These are phyloP conservation scores for Flaveria trinervia DNA, from an alignment of 129 eudicot species.

Conservation along the genomic window DNA sequence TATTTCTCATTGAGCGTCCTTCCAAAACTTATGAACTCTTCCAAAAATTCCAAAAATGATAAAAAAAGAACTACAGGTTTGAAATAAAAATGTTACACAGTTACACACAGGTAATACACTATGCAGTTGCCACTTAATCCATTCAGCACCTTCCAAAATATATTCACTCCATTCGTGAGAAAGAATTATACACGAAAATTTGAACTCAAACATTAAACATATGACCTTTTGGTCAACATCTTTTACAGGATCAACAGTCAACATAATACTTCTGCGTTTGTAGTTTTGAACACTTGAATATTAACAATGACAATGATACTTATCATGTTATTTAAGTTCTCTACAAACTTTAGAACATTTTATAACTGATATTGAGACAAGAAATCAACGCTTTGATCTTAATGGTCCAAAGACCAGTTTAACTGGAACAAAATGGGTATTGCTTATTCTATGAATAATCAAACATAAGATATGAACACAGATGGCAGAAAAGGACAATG, in stretches of 20 bases:
- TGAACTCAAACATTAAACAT: not conserved
- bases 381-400: not conserved
- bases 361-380: not conserved
- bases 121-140: not conserved
- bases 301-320: too few relatives aligned
- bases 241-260: not conserved
- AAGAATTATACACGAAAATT: not conserved
- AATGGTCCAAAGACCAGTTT: not conserved
- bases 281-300: too few relatives aligned
- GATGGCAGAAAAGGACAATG: not conserved
- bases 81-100: not conserved
- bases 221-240: not conserved
- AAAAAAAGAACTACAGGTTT: not conserved
- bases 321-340: not conserved
- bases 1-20: not conserved
- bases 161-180: not conserved
- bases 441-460: not conserved
- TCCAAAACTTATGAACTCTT: not conserved
- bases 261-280: not conserved
- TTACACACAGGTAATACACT: not conserved
- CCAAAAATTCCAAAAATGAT: not conserved
- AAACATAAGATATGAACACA: not conserved
- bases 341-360: not conserved
- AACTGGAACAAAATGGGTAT: not conserved
- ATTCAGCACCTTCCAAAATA: not conserved